Percentiles rank a stretch among this genome's conserved stretches.
These are phyloP conservation scores for Eremochloa ophiuroides DNA, from an alignment of 176 grass and related monocot genomes.

Conservation along the genomic window DNA sequence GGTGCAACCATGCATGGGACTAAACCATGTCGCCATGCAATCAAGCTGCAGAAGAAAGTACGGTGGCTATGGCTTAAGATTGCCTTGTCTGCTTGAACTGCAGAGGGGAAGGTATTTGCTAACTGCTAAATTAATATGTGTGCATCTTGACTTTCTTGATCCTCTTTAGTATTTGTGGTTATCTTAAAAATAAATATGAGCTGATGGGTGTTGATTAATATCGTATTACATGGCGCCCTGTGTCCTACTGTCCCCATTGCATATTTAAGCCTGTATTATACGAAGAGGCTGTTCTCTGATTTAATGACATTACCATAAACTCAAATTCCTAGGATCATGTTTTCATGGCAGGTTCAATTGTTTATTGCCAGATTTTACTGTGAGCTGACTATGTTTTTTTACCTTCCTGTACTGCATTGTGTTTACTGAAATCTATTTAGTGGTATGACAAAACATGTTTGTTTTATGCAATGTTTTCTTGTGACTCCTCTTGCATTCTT, in stretches of 20 bases:
- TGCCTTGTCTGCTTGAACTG: conserved; percentile 69
- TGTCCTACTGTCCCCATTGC: no score
- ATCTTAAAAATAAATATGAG: no score
- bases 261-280: not conserved
- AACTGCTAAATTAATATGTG: no score
- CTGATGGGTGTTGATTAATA: no score
- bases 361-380: not conserved
- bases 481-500: not conserved
- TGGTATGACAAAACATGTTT: not conserved
- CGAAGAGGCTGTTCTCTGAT: not conserved
- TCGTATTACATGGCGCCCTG: no score
- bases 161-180: no score
- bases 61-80: conserved; percentile 74
- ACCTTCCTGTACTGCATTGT: not conserved
- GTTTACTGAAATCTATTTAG: not conserved
- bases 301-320: not conserved
- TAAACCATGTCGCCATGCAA: conserved; percentile 85
- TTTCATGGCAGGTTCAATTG: not conserved
- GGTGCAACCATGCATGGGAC: conserved; percentile 88
- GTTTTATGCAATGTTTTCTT: not conserved
- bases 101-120: conserved; percentile 74
- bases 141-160: no score
- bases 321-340: not conserved
- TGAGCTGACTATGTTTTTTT: not conserved
- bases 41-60: conserved; percentile 94